These are phyloP conservation scores for Mycosarcoma mackinlayi DNA, from an alignment of 1,284 basidiomycete genomes.

Conservation along the genomic window DNA sequence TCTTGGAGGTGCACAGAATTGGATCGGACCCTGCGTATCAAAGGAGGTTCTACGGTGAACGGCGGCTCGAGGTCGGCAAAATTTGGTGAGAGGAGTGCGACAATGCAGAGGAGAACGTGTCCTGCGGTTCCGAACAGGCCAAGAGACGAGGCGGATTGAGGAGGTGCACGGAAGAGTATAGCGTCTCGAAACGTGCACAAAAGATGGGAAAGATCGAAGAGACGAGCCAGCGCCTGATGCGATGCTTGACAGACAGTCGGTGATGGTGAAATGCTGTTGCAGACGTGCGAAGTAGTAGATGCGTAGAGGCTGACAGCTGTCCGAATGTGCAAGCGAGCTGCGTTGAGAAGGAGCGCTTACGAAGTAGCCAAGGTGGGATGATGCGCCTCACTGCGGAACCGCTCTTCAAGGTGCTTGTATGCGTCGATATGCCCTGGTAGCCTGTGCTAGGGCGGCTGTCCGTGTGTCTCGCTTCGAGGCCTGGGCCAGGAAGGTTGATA, in stretches of 20 bases:
- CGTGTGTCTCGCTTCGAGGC: neutral
- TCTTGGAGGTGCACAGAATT: slow-evolving; percentile 7
- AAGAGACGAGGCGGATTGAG: neutral
- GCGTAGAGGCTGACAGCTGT: too few species aligned
- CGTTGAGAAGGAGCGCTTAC: too few species aligned
- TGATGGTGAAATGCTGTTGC: slow-evolving; percentile 3
- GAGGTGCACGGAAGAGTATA: neutral
- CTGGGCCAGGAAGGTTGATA: too few species aligned
- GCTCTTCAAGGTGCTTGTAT: too few species aligned
- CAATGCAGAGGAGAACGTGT: neutral
- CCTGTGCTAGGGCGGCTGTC: too few species aligned
- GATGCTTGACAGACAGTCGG: slow-evolving; percentile 15
- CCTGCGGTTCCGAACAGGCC: neutral
- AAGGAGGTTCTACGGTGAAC: slow-evolving; percentile 14
- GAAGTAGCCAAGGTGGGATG: too few species aligned
- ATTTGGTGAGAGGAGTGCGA: neutral
- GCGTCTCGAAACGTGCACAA: neutral
- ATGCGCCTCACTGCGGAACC: too few species aligned
- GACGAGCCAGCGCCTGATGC: slow-evolving; percentile 32
- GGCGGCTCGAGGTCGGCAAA: neutral
- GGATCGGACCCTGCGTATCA: slow-evolving; percentile 16
- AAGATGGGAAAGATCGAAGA: slow-evolving; percentile 5
- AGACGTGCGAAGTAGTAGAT: too few species aligned
- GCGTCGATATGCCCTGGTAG: too few species aligned
- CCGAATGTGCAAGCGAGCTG: too few species aligned